Evolutionary conservation across 805 yeast genomes (phyloP).

Genomic region (Vanderwaltozyma yarrowii): DNA sequence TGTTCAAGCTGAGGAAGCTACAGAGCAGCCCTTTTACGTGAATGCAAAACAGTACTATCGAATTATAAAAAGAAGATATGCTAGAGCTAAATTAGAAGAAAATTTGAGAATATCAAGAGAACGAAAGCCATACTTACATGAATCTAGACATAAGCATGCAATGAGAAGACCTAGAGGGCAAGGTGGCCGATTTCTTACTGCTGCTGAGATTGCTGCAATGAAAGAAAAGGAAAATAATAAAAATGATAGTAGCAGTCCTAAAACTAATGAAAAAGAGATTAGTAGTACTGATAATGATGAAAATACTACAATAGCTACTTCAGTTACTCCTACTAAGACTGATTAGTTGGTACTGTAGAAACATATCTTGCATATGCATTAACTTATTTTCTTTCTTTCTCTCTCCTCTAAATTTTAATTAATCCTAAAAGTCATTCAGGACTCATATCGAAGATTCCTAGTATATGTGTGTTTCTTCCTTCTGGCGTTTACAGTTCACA

Average conservation of each 20-base stretch:
- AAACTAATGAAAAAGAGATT: background rate
- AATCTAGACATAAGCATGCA: constrained; percentile 96
- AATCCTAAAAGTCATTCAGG: too few relatives aligned
- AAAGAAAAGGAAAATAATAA: constrained; percentile 30
- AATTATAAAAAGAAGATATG: constrained; percentile 83
- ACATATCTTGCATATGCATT: too few relatives aligned
- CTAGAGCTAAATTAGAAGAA: constrained; percentile 89
- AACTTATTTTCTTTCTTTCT: too few relatives aligned
- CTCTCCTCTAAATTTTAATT: too few relatives aligned
- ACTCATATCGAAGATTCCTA: too few relatives aligned
- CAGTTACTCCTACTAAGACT: too few relatives aligned
- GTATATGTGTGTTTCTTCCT: too few relatives aligned
- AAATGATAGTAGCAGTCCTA: constrained; percentile 7
- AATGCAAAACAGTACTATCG: constrained; percentile 97
- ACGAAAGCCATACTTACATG: constrained; percentile 80
- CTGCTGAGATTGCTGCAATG: constrained; percentile 64
- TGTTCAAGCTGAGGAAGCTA: background rate
- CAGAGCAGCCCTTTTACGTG: constrained; percentile 80
- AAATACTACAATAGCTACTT: too few relatives aligned
- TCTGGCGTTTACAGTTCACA: too few relatives aligned
- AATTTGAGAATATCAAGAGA: constrained; percentile 79
- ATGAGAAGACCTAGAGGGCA: constrained; percentile 99
- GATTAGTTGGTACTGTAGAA: too few relatives aligned
- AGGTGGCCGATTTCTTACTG: constrained; percentile 94
- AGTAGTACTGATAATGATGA: background rate